Evolutionary conservation across 345 rosid genomes (phyloP).

Genomic region (Populus euphratica): DNA sequence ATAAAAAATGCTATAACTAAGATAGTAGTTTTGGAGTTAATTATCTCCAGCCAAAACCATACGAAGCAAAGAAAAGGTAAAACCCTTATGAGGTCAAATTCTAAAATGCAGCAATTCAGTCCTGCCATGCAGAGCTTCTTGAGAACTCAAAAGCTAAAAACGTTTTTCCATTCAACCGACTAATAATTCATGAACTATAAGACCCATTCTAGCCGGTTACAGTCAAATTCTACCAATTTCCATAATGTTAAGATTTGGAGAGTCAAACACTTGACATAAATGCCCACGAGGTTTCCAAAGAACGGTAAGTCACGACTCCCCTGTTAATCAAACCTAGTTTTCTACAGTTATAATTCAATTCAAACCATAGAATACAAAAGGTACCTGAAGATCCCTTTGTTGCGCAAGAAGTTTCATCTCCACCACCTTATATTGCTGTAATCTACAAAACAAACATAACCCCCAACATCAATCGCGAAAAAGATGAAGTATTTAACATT

Average conservation of each 20-base stretch:
- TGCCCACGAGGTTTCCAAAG: background rate
- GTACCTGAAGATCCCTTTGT: conserved; percentile 53
- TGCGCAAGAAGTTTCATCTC: conserved; percentile 92
- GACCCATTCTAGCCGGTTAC: background rate
- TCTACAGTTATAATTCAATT: background rate
- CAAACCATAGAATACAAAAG: background rate
- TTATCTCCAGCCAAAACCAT: background rate
- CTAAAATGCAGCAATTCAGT: background rate
- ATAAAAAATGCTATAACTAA: background rate
- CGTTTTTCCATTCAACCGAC: background rate
- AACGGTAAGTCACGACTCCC: background rate
- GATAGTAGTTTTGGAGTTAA: background rate
- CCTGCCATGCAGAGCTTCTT: background rate
- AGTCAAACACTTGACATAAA: background rate
- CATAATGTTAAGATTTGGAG: background rate
- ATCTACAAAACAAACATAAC: conserved; percentile 38
- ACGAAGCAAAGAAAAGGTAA: background rate
- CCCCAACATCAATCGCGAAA: background rate
- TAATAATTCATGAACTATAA: background rate
- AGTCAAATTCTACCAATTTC: background rate
- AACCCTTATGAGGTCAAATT: background rate
- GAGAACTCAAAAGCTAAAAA: background rate
- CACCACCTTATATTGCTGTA: conserved; percentile 77
- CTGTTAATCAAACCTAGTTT: background rate
- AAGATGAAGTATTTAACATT: background rate